phyloP scores from a whole-genome alignment of 179 eudicot genomes.

The Patellifolia procumbens region DNA sequence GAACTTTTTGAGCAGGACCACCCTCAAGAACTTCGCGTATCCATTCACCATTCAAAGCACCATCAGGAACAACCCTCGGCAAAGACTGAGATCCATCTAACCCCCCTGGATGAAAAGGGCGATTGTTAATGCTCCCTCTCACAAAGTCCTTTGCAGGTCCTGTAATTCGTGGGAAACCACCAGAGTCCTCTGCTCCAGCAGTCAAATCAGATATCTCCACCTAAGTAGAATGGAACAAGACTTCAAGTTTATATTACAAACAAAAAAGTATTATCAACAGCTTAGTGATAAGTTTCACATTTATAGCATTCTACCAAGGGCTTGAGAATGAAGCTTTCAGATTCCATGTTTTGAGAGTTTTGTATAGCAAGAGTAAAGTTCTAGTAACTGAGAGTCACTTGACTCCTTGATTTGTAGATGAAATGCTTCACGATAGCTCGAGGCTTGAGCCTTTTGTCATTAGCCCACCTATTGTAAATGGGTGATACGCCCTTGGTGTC shows the following conservation, averaged over 20 bases:
- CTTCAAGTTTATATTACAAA: constrained; percentile 12
- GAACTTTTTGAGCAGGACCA: constrained; percentile 59
- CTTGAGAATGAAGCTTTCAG: no score
- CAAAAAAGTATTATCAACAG: not conserved
- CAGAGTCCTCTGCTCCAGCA: constrained; percentile 67
- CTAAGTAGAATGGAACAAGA: constrained; percentile 38
- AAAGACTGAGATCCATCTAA: constrained; percentile 66
- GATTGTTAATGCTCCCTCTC: constrained; percentile 82
- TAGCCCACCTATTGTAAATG: no score
- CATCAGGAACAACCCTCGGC: constrained; percentile 69
- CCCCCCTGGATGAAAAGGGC: constrained; percentile 98
- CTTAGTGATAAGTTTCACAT: constrained; percentile 9
- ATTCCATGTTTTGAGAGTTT: no score
- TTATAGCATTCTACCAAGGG: not conserved
- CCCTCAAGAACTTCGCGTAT: constrained; percentile 73
- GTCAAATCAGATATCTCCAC: constrained; percentile 76
- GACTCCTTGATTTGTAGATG: no score
- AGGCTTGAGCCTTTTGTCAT: no score
- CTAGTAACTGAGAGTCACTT: no score
- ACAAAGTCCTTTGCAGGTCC: constrained; percentile 96
- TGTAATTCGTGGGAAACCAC: constrained; percentile 76
- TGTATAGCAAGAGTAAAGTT: no score
- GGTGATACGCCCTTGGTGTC: no score
- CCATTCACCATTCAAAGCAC: constrained; percentile 91
- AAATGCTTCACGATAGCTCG: no score